A percentile compares a stretch with the other conserved stretches of the same genome.
Conservation (phyloP, 805 yeast genomes). For the Lipomyces orientalis region DNA sequence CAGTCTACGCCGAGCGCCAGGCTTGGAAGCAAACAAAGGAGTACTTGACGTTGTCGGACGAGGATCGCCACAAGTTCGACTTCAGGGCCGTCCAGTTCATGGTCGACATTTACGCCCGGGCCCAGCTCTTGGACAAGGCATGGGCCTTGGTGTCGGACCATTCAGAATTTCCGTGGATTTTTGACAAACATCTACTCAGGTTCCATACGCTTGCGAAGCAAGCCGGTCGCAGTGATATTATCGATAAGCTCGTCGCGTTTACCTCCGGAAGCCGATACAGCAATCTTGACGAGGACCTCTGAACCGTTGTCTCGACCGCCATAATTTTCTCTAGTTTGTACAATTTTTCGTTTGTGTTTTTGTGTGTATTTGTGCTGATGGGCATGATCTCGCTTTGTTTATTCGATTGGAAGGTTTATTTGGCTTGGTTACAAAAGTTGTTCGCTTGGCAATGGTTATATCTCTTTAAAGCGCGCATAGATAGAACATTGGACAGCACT, state of each 20-base stretch:
- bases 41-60: slow-evolving; percentile 8
- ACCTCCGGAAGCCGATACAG: neutral
- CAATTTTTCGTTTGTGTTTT: too few relatives aligned
- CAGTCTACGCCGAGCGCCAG: slow-evolving; percentile 82
- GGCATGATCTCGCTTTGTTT: too few relatives aligned
- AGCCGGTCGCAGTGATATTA: slow-evolving; percentile 9
- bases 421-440: neutral
- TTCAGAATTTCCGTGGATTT: slow-evolving; percentile 14
- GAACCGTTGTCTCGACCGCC: neutral
- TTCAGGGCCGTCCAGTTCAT: slow-evolving; percentile 19
- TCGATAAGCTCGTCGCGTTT: neutral
- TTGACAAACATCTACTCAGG: slow-evolving; percentile 11
- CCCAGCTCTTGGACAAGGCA: slow-evolving; percentile 24
- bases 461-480: neutral
- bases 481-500: neutral
- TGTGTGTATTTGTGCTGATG: too few relatives aligned
- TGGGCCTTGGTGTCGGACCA: slow-evolving; percentile 13
- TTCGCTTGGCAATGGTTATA: neutral
- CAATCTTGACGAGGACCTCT: neutral
- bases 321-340: too few relatives aligned
- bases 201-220: slow-evolving; percentile 30
- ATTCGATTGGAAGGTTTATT: neutral
- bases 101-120: slow-evolving; percentile 26
- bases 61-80: slow-evolving; percentile 17
- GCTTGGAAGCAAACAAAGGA: slow-evolving; percentile 59